A percentile compares a stretch with the other conserved stretches of the same genome.
phyloP scores from a whole-genome alignment of 768 basidiomycete species.

The Calocybe indica region DNA sequence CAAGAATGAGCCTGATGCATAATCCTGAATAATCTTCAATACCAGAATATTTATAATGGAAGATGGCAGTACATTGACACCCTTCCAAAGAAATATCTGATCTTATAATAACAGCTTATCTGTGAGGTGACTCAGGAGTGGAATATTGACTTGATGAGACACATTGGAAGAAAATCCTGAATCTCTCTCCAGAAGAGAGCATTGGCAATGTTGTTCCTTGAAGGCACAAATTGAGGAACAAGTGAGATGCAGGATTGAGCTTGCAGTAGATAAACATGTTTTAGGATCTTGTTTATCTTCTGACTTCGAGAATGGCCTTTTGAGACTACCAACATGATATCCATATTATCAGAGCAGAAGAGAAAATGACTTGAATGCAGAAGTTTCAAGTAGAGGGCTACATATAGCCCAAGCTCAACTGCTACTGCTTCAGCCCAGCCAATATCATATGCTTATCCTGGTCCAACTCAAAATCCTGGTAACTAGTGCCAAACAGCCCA shows the following conservation, averaged over 20 bases:
- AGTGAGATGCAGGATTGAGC: conserved; percentile 6
- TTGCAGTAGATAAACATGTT: conserved; percentile 16
- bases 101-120: conserved; percentile 11
- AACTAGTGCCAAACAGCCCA: conserved; percentile 26
- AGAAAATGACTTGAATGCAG: conserved; percentile 8
- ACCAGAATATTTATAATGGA: conserved; percentile 2
- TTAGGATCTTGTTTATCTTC: conserved; percentile 21
- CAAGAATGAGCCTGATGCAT: background rate
- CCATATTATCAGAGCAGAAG: conserved; percentile 27
- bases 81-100: conserved; percentile 24
- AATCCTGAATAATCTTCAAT: background rate
- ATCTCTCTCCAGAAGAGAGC: conserved; percentile 23
- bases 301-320: conserved; percentile 20
- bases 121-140: conserved; percentile 11
- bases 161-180: conserved; percentile 8
- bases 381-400: conserved; percentile 6
- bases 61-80: conserved; percentile 21
- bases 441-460: conserved; percentile 19
- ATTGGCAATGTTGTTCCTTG: conserved; percentile 21
- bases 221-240: conserved; percentile 15
- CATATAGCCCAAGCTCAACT: conserved; percentile 24
- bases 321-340: conserved; percentile 21
- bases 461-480: conserved; percentile 20
- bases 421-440: conserved; percentile 34
- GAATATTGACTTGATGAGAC: conserved; percentile 8